Base-by-base conservation (phyloP, 306 rosid genomes). In the Quercus alba region DNA sequence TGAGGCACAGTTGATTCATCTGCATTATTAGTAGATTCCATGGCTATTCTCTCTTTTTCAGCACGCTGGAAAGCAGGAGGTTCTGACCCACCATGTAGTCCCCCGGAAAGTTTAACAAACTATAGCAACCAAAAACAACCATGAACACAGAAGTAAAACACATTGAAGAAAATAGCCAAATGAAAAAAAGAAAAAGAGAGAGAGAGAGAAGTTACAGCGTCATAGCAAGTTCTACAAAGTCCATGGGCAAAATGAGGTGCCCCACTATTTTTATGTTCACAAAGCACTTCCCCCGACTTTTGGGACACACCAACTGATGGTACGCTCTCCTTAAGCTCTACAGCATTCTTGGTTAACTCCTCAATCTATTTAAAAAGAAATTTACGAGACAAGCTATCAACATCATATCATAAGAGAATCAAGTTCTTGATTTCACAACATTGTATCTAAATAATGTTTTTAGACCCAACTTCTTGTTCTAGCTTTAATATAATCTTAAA, bases 51-150 rank as follows among this genome's bases (percentile, higher is more conserved):
- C 81, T 85, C 91, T 80, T 64, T 85, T 84, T 94, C 98, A 75
- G 97, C 98, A n/a, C 72, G 91, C 89, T 88, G 97, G 83, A 92
- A 92, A 15, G 98, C 97, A 51, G 98, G 98, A 82, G 98, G 98
- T 84, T 94, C 90, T 79, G 88, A 81, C 73, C 97, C 98, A 25
- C 97, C 97, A 77, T 80, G 78, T 69, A 94, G 90, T 70, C 97
- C 98, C 28, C 97, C 97, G 46, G 98, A 94, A 75, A 92, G 88
- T 78, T 80, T 85, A 64, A 91, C 68, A 77, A 92, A 87, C 97
- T 92, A 79, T 79, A 79, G 75, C 49, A 83, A 84, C 78, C 76
- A 64, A 21, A 54, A 28, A 7, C 72, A 75, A 76, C 52, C 66
- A 79, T 51, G 67, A 76, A 70, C 23, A 66, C 30, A 19, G 58